These are phyloP conservation scores for Penstemon newberryi DNA, from an alignment of 257 asterid species.

Conservation along the genomic window DNA sequence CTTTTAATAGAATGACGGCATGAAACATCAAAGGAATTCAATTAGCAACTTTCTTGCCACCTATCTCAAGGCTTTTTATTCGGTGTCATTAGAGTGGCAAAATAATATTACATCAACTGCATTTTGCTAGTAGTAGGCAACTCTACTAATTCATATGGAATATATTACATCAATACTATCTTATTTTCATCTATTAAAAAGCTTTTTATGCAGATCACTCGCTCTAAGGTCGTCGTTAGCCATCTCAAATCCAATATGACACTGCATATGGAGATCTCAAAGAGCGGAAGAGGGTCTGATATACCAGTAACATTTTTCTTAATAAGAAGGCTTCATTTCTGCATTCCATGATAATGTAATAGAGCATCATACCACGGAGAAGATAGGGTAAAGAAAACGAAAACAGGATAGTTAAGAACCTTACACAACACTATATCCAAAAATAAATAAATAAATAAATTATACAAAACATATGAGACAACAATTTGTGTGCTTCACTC, in stretches of 20 bases:
- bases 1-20: slow-evolving; percentile 11
- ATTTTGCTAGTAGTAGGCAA: slow-evolving; percentile 8
- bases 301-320: no score
- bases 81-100: neutral
- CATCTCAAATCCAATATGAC: no score
- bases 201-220: neutral
- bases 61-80: slow-evolving; percentile 16
- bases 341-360: slow-evolving; percentile 2
- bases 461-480: no score
- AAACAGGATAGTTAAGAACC: neutral
- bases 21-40: slow-evolving; percentile 7
- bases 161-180: neutral
- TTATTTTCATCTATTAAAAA: neutral
- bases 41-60: neutral
- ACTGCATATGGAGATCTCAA: no score
- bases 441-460: no score
- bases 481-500: no score
- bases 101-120: slow-evolving; percentile 5
- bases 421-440: neutral
- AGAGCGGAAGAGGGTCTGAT: no score
- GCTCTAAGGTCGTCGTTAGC: no score
- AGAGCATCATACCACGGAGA: neutral
- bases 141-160: neutral
- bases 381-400: neutral
- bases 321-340: neutral